These are phyloP conservation scores for sorghum (Sorghum bicolor) DNA, from an alignment of 176 grass and related monocot species.

Conservation along the genomic window DNA sequence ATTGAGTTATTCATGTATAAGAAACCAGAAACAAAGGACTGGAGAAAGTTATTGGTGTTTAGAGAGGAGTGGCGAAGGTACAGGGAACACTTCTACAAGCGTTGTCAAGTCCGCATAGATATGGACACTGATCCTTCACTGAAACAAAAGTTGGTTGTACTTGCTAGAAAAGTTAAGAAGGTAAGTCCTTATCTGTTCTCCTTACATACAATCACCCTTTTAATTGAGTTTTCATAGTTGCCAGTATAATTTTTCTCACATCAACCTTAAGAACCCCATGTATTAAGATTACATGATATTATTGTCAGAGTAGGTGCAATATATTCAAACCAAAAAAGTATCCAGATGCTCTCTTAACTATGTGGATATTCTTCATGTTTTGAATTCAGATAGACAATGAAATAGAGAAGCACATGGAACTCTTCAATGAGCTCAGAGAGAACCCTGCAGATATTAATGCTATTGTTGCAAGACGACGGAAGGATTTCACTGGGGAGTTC, in stretches of 20 bases:
- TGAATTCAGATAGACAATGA: conserved; percentile 70
- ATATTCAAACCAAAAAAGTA: background rate
- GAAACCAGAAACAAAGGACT: conserved; percentile 87
- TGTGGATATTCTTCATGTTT: conserved; percentile 26
- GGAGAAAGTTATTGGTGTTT: conserved; percentile 85
- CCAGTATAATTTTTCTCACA: background rate
- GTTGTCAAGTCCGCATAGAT: conserved; percentile 43
- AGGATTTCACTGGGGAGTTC: conserved; percentile 78
- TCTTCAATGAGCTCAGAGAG: conserved; percentile 73
- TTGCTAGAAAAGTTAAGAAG: conserved; percentile 93
- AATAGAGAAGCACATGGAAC: conserved; percentile 86
- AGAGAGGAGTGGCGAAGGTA: conserved; percentile 95
- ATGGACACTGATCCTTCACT: conserved; percentile 47
- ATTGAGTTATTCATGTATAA: conserved; percentile 83
- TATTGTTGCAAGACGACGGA: conserved; percentile 74
- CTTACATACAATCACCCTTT: conserved; percentile 6
- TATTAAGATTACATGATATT: background rate
- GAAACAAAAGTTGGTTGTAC: conserved; percentile 75
- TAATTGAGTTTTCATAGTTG: background rate
- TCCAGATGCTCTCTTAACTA: conserved; percentile 1
- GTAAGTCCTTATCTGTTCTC: conserved; percentile 37
- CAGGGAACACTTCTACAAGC: conserved; percentile 53
- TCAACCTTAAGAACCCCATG: background rate
- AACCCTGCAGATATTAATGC: conserved; percentile 72
- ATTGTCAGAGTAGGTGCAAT: background rate